A percentile compares a stretch with the other conserved stretches of the same genome.
phyloP scores from a whole-genome alignment of 129 eudicot species.

The Erigeron canadensis region DNA sequence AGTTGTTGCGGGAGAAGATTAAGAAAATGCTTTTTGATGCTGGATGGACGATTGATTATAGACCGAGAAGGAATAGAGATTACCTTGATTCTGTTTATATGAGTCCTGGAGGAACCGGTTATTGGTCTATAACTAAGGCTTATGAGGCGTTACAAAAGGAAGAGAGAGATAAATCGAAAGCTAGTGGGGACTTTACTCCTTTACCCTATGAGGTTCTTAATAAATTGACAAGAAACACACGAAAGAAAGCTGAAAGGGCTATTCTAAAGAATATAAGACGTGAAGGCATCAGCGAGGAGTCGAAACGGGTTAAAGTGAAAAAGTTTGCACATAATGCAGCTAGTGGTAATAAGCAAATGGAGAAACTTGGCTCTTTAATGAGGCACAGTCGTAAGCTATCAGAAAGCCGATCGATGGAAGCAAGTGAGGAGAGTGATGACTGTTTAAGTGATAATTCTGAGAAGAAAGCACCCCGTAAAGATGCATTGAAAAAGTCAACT shows the following conservation, averaged over 20 bases:
- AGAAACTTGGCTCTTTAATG: background rate
- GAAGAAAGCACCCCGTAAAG: slow-evolving; percentile 31
- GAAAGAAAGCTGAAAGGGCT: slow-evolving; percentile 65
- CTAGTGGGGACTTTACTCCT: slow-evolving; percentile 49
- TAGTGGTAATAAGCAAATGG: slow-evolving; percentile 17
- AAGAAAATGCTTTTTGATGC: slow-evolving; percentile 75
- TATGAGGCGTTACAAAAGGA: slow-evolving; percentile 81
- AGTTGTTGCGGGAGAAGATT: slow-evolving; percentile 69
- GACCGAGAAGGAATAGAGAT: slow-evolving; percentile 84
- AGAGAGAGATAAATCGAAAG: slow-evolving; percentile 41
- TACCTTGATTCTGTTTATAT: slow-evolving; percentile 90
- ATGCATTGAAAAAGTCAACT: slow-evolving; percentile 33
- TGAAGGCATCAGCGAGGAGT: slow-evolving; percentile 32
- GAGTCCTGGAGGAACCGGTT: slow-evolving; percentile 81
- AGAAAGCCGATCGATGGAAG: slow-evolving; percentile 36
- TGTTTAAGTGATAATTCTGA: slow-evolving; percentile 31
- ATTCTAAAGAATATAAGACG: slow-evolving; percentile 54
- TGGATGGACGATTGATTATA: slow-evolving; percentile 94
- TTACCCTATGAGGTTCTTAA: slow-evolving; percentile 63
- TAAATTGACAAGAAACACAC: slow-evolving; percentile 81
- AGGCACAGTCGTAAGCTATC: slow-evolving; percentile 22
- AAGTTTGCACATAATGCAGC: slow-evolving; percentile 36
- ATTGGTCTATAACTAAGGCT: slow-evolving; percentile 92
- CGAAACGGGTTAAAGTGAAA: slow-evolving; percentile 37
- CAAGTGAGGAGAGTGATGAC: slow-evolving; percentile 31